Conservation (phyloP, 805 yeast genomes). For the Cyberlindnera maclurae region DNA sequence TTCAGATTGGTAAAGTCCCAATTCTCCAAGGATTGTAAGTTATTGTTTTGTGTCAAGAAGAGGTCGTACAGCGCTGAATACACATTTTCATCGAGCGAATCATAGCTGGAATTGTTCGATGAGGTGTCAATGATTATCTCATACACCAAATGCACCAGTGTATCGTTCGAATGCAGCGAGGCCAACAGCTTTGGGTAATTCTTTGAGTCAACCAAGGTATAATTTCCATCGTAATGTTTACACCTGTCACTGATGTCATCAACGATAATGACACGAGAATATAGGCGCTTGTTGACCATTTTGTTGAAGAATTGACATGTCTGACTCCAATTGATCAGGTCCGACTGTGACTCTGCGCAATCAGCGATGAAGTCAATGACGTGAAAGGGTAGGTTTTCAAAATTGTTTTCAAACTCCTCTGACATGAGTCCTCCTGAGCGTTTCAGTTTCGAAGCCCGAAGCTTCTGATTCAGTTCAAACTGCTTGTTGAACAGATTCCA, state of each 20-base stretch:
- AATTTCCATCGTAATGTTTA: conserved; percentile 18
- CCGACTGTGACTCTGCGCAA: conserved; percentile 23
- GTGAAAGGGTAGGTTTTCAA: conserved; percentile 24
- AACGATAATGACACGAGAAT: conserved; percentile 20
- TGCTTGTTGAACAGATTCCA: conserved; percentile 25
- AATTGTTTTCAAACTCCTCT: conserved; percentile 14
- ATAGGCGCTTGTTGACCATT: conserved; percentile 22
- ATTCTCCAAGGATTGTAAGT: conserved; percentile 19
- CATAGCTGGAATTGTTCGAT: conserved; percentile 18
- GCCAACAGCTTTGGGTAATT: conserved; percentile 24
- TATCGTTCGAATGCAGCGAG: conserved; percentile 22
- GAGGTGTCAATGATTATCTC: conserved; percentile 25
- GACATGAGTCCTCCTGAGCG: conserved; percentile 1
- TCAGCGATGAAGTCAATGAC: conserved; percentile 23
- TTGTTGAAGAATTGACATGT: conserved; percentile 23
- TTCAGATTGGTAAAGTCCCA: conserved; percentile 21
- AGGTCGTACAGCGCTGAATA: conserved; percentile 22
- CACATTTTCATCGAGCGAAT: conserved; percentile 16
- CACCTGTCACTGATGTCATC: conserved; percentile 18
- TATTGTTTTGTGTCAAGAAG: conserved; percentile 22
- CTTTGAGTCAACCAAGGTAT: conserved; percentile 18
- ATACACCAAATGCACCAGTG: conserved; percentile 15
- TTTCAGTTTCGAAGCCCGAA: conserved; percentile 7
- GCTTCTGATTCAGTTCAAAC: conserved; percentile 18
- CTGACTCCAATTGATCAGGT: conserved; percentile 19